These are phyloP conservation scores for Geotrichum bryndzae DNA, from an alignment of 1,139 yeast genomes.

Conservation along the genomic window DNA sequence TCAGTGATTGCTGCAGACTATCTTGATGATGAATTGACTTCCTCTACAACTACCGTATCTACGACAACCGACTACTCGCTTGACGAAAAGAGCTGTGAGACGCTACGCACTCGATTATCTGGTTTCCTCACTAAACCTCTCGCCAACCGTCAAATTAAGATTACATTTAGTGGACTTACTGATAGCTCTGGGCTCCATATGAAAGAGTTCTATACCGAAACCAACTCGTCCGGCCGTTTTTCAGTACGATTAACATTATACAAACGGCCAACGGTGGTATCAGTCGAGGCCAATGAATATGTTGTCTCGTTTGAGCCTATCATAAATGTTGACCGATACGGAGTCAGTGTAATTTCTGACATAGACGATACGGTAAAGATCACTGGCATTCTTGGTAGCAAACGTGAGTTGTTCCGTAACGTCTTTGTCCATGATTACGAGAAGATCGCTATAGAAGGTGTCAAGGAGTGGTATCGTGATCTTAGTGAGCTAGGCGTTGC, in stretches of 20 bases:
- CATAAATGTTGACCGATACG: conserved; percentile 34
- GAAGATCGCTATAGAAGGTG: conserved; percentile 66
- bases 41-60: not conserved
- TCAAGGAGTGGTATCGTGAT: conserved; percentile 61
- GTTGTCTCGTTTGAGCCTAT: conserved; percentile 19
- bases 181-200: conserved; percentile 9
- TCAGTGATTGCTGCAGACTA: not conserved
- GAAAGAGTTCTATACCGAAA: conserved; percentile 19
- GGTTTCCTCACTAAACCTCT: not conserved
- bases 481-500: conserved; percentile 42
- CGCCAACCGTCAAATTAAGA: not conserved
- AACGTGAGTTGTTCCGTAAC: conserved; percentile 71
- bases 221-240: conserved; percentile 36
- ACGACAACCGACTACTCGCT: not conserved
- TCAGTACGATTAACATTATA: conserved; percentile 31
- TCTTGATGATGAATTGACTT: not conserved
- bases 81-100: not conserved
- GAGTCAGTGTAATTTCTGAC: conserved; percentile 78
- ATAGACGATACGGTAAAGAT: conserved; percentile 89
- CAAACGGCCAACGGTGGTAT: conserved; percentile 25
- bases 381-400: conserved; percentile 87
- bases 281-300: conserved; percentile 24
- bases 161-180: conserved; percentile 12
- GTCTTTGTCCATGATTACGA: conserved; percentile 60
- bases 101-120: not conserved